Evolutionary conservation across 2,329 filamentous ascomycete genomes (phyloP), one percentile per base, ranked within the genome.

Genomic region (Aspergillus luchuensis): DNA sequence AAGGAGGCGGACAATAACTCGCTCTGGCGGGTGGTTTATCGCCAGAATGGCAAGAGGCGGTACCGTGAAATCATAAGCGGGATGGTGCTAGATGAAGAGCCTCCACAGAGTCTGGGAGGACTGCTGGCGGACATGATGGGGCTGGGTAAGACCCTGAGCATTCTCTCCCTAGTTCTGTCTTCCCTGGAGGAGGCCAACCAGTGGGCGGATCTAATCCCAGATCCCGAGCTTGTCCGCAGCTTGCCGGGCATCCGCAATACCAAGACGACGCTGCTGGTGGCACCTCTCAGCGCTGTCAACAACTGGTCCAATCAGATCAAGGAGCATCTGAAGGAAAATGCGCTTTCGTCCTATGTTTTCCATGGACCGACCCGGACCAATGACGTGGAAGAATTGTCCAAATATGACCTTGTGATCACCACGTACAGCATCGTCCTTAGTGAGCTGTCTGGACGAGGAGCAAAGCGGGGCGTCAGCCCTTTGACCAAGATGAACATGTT

Each of bases 231-330:
- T 53, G 67, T 72, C 48, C 71, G 67, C 30, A 65, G 57, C 30
- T 61, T 68, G 8, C 75, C 74, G 13, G 73, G 72, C 7, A 74
- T 77, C 51, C 82, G 81, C 45, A 96, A 97, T 69, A 87, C 86
- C 5, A 90, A 87, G 70, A 87, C 91, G 0, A 98, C 95, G 0
- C 80, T 99, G 33, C 83, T 99, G 17, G 87, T 99, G 15, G 96
- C 91, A 59, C 95, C 95, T 1, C 83, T 97, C 2, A 97, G 91
- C 70, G 95, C 94, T 0, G 88, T 98, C 60, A 89, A 90, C 25
- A 99, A 98, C 71, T 99, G 95, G 95, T 90, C 94, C 69, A 88
- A 92, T 67, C 95, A 99, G 76, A 91, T 98, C 63, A 89, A 89
- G 69, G 85, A 90, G 60, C 95, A 99, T 74, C 81, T 96, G 49